These are phyloP conservation scores for Penicillium silybi DNA, from an alignment of 495 filamentous ascomycete genomes.

Conservation along the genomic window DNA sequence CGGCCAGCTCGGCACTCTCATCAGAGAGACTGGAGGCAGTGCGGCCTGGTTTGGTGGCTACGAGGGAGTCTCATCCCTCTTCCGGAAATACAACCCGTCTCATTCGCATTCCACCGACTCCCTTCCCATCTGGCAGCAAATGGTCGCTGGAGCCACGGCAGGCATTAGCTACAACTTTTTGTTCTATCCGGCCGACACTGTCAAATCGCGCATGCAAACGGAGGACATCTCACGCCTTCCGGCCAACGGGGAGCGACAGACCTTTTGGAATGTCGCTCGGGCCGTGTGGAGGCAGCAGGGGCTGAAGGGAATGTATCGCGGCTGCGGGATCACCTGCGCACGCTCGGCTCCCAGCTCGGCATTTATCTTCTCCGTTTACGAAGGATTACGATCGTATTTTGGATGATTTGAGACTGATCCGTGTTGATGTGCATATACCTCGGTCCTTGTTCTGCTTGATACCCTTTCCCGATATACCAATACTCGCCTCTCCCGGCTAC, in stretches of 20 bases:
- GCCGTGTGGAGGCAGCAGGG: slow-evolving; percentile 78
- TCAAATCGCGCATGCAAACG: slow-evolving; percentile 96
- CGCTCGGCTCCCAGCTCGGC: slow-evolving; percentile 91
- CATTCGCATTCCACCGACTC: slow-evolving; percentile 7
- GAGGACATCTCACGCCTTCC: slow-evolving; percentile 54
- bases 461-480: neutral
- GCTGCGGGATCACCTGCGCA: slow-evolving; percentile 88
- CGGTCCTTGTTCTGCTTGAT: neutral
- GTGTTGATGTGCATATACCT: neutral
- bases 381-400: slow-evolving; percentile 70
- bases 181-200: slow-evolving; percentile 94
- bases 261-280: slow-evolving; percentile 65
- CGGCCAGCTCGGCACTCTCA: slow-evolving; percentile 87
- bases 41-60: slow-evolving; percentile 96
- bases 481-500: too few relatives aligned
- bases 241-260: slow-evolving; percentile 38
- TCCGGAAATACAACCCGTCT: slow-evolving; percentile 43
- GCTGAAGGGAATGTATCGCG: slow-evolving; percentile 79
- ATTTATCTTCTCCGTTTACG: slow-evolving; percentile 93
- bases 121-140: slow-evolving; percentile 67
- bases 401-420: slow-evolving; percentile 23
- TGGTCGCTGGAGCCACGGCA: slow-evolving; percentile 82
- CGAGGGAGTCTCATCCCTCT: slow-evolving; percentile 69
- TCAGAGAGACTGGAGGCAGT: slow-evolving; percentile 88
- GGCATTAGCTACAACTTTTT: slow-evolving; percentile 94